phyloP scores from a whole-genome alignment of 176 grass and related monocot species.

The Ananas comosus region DNA sequence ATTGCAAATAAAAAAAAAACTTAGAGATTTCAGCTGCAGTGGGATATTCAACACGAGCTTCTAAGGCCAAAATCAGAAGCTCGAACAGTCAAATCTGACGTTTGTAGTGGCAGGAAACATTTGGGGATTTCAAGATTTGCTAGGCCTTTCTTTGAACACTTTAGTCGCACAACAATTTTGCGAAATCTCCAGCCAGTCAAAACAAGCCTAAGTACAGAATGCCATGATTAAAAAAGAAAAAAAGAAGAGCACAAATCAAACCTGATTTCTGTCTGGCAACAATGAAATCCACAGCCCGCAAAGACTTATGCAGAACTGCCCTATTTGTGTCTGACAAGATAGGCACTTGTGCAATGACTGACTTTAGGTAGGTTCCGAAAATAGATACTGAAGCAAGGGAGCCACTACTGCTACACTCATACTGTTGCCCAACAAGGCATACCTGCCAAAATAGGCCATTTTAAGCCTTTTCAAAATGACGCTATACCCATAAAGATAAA shows the following conservation, averaged over 20 bases:
- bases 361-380: slow-evolving; percentile 31
- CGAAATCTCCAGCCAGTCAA: no score
- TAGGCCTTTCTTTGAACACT: no score
- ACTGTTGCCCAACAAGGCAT: slow-evolving; percentile 90
- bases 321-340: not conserved
- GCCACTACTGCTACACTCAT: slow-evolving; percentile 74
- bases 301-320: not conserved
- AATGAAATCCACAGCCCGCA: not conserved
- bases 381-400: slow-evolving; percentile 66
- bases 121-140: no score
- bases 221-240: not conserved
- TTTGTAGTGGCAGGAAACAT: no score
- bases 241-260: not conserved
- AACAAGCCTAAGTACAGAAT: no score
- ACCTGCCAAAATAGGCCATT: slow-evolving; percentile 39
- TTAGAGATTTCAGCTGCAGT: no score
- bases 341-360: slow-evolving; percentile 3
- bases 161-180: no score
- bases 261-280: not conserved
- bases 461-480: not conserved
- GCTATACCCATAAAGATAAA: not conserved
- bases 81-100: no score
- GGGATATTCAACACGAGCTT: no score
- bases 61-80: no score
- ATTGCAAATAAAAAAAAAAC: no score